These are phyloP conservation scores for Fusarium robinianum DNA, from an alignment of 2,329 filamentous ascomycete species.

Conservation along the genomic window DNA sequence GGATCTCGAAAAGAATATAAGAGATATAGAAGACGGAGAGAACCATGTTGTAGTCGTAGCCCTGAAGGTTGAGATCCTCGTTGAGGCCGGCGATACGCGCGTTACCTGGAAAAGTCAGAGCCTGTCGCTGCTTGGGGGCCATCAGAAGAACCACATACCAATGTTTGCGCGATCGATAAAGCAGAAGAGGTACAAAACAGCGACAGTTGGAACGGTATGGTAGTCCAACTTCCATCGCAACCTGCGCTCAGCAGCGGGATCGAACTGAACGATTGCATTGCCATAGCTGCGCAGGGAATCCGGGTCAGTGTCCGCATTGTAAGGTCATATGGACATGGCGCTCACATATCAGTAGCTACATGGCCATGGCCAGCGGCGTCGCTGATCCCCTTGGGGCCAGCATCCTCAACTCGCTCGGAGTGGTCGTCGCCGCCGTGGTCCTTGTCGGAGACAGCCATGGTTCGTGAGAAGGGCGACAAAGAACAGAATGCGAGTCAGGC, in stretches of 20 bases:
- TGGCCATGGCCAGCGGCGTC: conserved; percentile 32
- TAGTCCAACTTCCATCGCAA: conserved; percentile 69
- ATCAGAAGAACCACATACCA: conserved; percentile 48
- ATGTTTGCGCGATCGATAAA: conserved; percentile 78
- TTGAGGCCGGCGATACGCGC: conserved; percentile 63
- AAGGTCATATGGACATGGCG: neutral
- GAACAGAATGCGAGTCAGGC: neutral
- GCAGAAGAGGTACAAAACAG: conserved; percentile 71
- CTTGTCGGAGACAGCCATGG: conserved; percentile 29
- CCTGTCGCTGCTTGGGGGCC: neutral
- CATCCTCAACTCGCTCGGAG: conserved; percentile 28
- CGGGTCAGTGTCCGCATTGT: conserved; percentile 5
- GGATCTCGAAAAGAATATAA: conserved; percentile 70
- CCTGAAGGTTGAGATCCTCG: conserved; percentile 57
- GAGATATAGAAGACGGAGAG: conserved; percentile 67
- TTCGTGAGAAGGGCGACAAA: neutral
- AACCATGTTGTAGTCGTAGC: conserved; percentile 66
- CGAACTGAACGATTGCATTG: conserved; percentile 35
- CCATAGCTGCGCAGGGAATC: conserved; percentile 25
- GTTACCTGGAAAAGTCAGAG: conserved; percentile 40
- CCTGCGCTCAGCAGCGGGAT: conserved; percentile 54
- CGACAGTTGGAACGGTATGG: conserved; percentile 66
- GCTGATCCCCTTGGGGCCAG: conserved; percentile 5
- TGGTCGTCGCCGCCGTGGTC: conserved; percentile 30
- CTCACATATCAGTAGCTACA: conserved; percentile 34